Base-by-base conservation (phyloP, 805 yeast genomes). In the Candida germanica region DNA sequence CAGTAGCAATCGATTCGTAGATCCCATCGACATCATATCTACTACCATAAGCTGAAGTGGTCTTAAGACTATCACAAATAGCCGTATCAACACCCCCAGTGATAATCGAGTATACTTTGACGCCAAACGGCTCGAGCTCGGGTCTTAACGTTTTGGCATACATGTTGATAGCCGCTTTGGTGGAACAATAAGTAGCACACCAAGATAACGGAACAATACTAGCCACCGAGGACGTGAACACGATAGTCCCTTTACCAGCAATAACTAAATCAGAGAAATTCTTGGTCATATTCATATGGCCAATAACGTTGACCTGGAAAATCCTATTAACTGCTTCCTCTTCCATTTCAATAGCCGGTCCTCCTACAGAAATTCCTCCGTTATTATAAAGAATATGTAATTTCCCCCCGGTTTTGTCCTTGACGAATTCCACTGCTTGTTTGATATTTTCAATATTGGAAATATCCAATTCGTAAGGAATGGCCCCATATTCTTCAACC, bases 361-460 rank as follows among this genome's bases (percentile, higher is more conserved):
- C 36, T 10, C 42, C 44, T 18, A 45, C 25, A 24, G 47, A 43
- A 29, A 58, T 49, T 1, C 74, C 73, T 7, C 72, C 74, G 42
- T 69, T 69, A 43, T 68, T 61, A 50, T 59, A 69, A 20, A 70
- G 50, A 5, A 66, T 45, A 36, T 67, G 63, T 23, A 70, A 44
- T 18, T 38, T 40, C 1, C 67, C 70, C 7, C 54, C 61, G 19
- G 59, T 57, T 17, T 55, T 48, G 4, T 41, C 34, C 16, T 47
- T 50, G 10, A 64, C 46, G 0, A 48, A 21, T 5, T 48, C 44
- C 4, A 23, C 52, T 50, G 11, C 58, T 55, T 12, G 38, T 25
- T 21, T 46, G 35, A 65, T 54, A 18, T 56, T 55, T 11, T 58
- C 59, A 6, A 46, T 7, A 8, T 50, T 40, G 14, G 71, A 61